Percentiles rank a stretch among this genome's conserved stretches.
These are phyloP conservation scores for Phytophthora constricta DNA, from an alignment of 352 stramenopile species.

Conservation along the genomic window DNA sequence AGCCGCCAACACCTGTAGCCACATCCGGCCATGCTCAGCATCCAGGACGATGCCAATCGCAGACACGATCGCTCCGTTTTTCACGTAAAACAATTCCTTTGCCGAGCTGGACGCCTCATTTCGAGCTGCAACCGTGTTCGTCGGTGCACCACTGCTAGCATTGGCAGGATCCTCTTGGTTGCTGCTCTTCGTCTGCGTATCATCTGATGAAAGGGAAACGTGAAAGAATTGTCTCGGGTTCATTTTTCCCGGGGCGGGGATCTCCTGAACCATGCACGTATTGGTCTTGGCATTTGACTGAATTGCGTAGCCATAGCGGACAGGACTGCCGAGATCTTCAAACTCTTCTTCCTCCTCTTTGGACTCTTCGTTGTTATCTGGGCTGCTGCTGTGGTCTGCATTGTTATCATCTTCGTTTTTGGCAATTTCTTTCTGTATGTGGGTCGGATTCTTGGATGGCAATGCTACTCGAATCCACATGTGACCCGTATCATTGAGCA, in stretches of 20 bases:
- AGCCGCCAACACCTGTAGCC: constrained; percentile 64
- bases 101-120: constrained; percentile 44
- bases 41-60: constrained; percentile 65
- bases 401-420: constrained; percentile 27
- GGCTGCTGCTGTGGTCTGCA: constrained; percentile 1
- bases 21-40: constrained; percentile 54
- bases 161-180: constrained; percentile 31
- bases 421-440: constrained; percentile 7
- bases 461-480: constrained; percentile 77
- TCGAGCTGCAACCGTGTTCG: constrained; percentile 38
- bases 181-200: constrained; percentile 15
- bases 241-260: constrained; percentile 63
- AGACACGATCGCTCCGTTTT: constrained; percentile 53
- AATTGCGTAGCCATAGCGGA: constrained; percentile 71
- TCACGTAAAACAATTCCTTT: constrained; percentile 64
- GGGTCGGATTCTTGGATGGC: constrained; percentile 17
- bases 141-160: constrained; percentile 4
- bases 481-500: constrained; percentile 59
- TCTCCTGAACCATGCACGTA: constrained; percentile 78
- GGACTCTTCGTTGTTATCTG: constrained; percentile 46
- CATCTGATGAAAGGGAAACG: constrained; percentile 29
- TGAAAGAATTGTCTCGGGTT: constrained; percentile 65
- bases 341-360: constrained; percentile 42
- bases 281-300: constrained; percentile 84
- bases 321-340: constrained; percentile 21